A percentile compares a stretch with the other conserved stretches of the same genome.
Evolutionary conservation across 192 early-diverging fungal species (phyloP).

Genomic region (Backusella parvicylindrica): DNA sequence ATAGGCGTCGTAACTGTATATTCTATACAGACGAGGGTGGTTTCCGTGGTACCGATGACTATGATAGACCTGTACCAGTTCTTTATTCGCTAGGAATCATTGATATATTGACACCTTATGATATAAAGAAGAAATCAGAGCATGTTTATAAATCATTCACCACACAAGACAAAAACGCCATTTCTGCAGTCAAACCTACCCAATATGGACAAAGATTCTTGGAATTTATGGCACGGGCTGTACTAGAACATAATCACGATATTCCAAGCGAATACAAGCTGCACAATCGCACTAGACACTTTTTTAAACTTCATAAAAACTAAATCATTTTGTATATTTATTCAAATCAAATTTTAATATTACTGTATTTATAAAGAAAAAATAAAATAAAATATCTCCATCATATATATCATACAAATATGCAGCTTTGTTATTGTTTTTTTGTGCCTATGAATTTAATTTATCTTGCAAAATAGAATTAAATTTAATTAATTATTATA

Average conservation of each 20-base stretch:
- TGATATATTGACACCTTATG: conserved; percentile 98
- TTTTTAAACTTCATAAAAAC: neutral
- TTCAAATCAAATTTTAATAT: neutral
- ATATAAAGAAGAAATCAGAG: conserved; percentile 85
- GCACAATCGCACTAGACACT: neutral
- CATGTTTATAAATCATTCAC: conserved; percentile 80
- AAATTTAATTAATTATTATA: too few relatives aligned
- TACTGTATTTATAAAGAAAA: neutral
- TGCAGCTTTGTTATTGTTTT: neutral
- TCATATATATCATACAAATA: neutral
- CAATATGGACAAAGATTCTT: conserved; percentile 90
- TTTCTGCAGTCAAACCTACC: conserved; percentile 83
- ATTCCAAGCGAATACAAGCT: conserved; percentile 29
- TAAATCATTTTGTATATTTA: neutral
- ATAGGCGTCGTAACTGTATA: conserved; percentile 68
- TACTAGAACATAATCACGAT: conserved; percentile 49
- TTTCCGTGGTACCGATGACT: conserved; percentile 73
- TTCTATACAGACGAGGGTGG: conserved; percentile 95
- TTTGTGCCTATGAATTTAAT: neutral
- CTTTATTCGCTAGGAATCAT: conserved; percentile 97
- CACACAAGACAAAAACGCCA: conserved; percentile 70
- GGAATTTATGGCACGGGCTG: conserved; percentile 77
- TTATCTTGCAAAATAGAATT: neutral
- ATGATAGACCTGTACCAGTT: conserved; percentile 61
- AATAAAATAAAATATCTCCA: neutral